These are phyloP conservation scores for Cercospora berteroae DNA, from an alignment of 2,329 filamentous ascomycete species.

Conservation along the genomic window DNA sequence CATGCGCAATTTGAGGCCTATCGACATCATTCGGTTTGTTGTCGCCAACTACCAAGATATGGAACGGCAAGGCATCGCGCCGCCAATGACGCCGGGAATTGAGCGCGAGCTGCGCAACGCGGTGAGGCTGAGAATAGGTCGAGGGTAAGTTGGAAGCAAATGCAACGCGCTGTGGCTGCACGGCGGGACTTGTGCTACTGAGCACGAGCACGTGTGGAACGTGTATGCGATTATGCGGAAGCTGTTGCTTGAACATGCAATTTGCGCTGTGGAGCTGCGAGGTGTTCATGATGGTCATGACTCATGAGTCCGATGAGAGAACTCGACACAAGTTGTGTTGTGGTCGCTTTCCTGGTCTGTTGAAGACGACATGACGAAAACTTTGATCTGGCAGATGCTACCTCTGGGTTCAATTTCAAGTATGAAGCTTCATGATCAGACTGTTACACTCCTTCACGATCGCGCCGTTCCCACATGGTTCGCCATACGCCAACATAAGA, in stretches of 20 bases:
- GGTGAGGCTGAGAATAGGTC: conserved; percentile 8
- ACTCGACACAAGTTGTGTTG: neutral
- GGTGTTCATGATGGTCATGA: neutral
- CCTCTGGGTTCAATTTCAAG: neutral
- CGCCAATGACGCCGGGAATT: conserved; percentile 32
- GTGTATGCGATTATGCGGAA: neutral
- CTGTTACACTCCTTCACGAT: neutral
- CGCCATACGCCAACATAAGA: neutral
- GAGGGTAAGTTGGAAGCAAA: neutral
- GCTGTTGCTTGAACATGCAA: neutral
- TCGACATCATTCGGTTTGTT: conserved; percentile 42
- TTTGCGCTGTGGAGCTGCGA: neutral
- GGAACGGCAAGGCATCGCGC: conserved; percentile 37
- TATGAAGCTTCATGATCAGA: neutral
- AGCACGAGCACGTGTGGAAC: neutral
- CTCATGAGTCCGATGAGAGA: neutral
- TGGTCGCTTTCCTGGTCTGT: neutral
- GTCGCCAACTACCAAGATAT: conserved; percentile 40
- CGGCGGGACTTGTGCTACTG: neutral
- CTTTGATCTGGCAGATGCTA: neutral
- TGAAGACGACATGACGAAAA: neutral
- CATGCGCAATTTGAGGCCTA: conserved; percentile 39
- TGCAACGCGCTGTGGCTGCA: neutral
- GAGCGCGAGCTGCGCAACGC: conserved; percentile 16
- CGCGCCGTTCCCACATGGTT: neutral